phyloP scores from a whole-genome alignment of 805 yeast species.

The Yarrowia bubula region DNA sequence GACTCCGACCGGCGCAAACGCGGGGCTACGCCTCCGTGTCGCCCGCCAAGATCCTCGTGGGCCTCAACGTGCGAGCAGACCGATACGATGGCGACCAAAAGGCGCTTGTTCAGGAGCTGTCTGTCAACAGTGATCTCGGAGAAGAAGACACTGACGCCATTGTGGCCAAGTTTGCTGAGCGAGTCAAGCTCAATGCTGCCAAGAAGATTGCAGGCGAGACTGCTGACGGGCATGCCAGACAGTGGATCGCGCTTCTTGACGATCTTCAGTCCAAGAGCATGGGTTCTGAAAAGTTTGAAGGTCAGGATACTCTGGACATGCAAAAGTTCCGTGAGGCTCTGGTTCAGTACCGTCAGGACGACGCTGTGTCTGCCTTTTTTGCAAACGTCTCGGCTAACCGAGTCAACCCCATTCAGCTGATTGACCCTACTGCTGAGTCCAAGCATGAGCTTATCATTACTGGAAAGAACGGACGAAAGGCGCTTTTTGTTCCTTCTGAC shows the following conservation, averaged over 20 bases:
- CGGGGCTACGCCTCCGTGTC: conserved; percentile 15
- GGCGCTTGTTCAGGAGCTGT: conserved; percentile 10
- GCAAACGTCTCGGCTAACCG: neutral
- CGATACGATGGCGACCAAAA: conserved; percentile 11
- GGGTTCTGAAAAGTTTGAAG: neutral
- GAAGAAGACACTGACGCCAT: neutral
- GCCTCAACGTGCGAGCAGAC: conserved; percentile 22
- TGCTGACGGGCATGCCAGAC: conserved; percentile 13
- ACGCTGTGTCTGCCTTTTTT: neutral
- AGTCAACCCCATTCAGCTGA: conserved; percentile 5
- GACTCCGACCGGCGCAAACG: neutral
- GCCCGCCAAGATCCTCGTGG: conserved; percentile 25
- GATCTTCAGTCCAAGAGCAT: conserved; percentile 2
- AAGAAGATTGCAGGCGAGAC: neutral
- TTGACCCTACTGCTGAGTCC: conserved; percentile 19
- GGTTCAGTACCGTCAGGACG: conserved; percentile 9
- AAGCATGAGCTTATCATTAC: conserved; percentile 7
- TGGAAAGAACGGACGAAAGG: conserved; percentile 8
- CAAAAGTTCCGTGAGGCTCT: conserved; percentile 14
- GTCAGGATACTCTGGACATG: conserved; percentile 11
- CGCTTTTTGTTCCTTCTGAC: conserved; percentile 47
- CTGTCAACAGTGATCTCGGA: conserved; percentile 14
- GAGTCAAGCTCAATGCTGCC: neutral
- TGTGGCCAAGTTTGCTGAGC: neutral
- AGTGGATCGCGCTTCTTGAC: conserved; percentile 20